These are phyloP conservation scores for Cytospora schulzeri DNA, from an alignment of 2,329 filamentous ascomycete genomes.

Conservation along the genomic window DNA sequence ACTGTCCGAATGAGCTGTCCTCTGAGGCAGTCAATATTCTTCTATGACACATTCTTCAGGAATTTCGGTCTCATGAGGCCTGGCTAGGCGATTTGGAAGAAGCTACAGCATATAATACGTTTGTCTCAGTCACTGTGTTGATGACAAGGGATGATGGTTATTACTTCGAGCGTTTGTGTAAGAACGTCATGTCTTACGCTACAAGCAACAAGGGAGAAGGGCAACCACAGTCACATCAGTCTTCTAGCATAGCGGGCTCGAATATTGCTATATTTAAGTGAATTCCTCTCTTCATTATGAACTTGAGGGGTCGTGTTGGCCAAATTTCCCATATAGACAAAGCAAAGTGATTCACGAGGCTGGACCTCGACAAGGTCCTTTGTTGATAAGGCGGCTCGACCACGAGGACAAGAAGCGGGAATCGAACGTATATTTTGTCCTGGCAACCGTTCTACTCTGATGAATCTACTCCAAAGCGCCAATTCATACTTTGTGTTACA, in stretches of 20 bases:
- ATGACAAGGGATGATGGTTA: conserved; percentile 10
- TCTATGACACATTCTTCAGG: not conserved
- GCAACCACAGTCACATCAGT: not conserved
- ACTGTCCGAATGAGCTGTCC: not conserved
- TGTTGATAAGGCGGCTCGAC: conserved; percentile 3
- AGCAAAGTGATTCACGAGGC: conserved; percentile 17
- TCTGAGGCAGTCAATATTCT: not conserved
- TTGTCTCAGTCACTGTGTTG: conserved; percentile 3
- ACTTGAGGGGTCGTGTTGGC: conserved; percentile 2
- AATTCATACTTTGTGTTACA: not conserved
- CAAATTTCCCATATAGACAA: conserved; percentile 9
- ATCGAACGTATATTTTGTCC: not conserved
- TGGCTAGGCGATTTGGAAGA: not conserved
- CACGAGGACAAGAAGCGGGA: not conserved
- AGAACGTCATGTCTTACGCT: conserved; percentile 15
- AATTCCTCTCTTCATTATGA: not conserved
- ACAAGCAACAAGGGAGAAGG: conserved; percentile 17
- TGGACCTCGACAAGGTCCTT: conserved; percentile 9
- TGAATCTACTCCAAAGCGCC: not conserved
- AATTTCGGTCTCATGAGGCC: not conserved
- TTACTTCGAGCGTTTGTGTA: not conserved
- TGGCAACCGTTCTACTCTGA: not conserved
- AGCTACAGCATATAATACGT: not conserved
- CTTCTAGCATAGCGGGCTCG: not conserved
- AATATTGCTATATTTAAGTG: not conserved